Evolutionary conservation across 2,329 filamentous ascomycete genomes (phyloP), one percentile per base, ranked within the genome.

Genomic region (Fusarium tricinctum): DNA sequence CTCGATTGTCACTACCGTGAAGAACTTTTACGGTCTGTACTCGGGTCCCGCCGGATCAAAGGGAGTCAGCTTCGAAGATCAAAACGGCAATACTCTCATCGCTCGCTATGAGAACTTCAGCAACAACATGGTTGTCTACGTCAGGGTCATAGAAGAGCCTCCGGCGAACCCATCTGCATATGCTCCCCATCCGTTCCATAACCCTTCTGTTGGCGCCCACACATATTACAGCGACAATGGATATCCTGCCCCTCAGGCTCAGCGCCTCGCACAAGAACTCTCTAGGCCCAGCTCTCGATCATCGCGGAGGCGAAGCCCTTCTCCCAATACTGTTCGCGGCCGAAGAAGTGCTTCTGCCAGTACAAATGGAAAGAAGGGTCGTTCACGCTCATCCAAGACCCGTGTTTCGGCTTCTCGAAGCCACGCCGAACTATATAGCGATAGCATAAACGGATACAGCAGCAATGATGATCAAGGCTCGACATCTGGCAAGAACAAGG

Each of bases 11-110:
- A 96, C 94, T 15, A 98, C 96, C 2, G 95, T 98, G 76, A 98
- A 97, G 86, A 98, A 97, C 84, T 98, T 98, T 83, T 98, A 97
- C 78, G 96, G 96, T 64, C 87, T 99, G 71, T 97, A 97, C 79
- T 92, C 95, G 70, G 90, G 88, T 66, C 84, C 85, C 35, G 81
- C 81, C 66, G 87, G 88, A 72, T 89, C 88, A 72, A 91, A 91
- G 77, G 94, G 96, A 70, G 91, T 99, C 76, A 97, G 93, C 81
- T 98, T 99, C 76, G 95, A 98, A 81, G 95, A 98, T 79, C 89
- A 92, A 69, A 85, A 91, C 74, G 93, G 93, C 75, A 95, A 92
- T 75, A 97, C 92, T 64, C 88, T 99, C 76, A 98, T 99, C 80
- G 94, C 95, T 68, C 89, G 93, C 63, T 97, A 97, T 79, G 95